phyloP scores from a whole-genome alignment of 1,139 yeast species.

The Suhomyces chickasaworum region DNA sequence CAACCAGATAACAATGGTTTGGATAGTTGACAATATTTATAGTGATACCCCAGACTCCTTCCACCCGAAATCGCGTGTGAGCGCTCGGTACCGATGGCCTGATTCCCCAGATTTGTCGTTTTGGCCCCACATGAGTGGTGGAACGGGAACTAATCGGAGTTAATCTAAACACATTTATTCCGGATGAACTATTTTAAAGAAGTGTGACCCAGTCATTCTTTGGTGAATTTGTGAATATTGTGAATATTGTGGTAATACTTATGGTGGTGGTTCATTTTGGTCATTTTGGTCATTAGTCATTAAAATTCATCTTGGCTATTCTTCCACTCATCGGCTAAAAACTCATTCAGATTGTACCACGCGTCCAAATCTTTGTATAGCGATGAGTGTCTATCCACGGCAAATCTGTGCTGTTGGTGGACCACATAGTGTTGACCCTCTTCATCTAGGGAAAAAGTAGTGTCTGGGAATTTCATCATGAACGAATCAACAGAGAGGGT shows the following conservation, averaged over 20 bases:
- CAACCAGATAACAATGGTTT: background rate
- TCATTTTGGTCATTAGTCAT: too few species aligned
- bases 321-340: conserved; percentile 1
- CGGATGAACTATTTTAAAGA: too few species aligned
- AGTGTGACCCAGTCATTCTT: too few species aligned
- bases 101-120: background rate
- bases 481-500: conserved; percentile 7
- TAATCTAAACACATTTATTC: background rate
- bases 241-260: too few species aligned
- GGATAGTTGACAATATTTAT: too few species aligned
- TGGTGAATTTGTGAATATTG: too few species aligned
- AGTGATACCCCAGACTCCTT: conserved; percentile 5
- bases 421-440: conserved; percentile 11
- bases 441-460: conserved; percentile 11
- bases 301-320: too few species aligned
- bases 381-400: conserved; percentile 8
- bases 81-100: background rate
- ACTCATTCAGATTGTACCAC: conserved; percentile 11
- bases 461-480: conserved; percentile 9
- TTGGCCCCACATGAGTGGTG: background rate
- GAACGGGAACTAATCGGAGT: background rate
- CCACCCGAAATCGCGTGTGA: conserved; percentile 1
- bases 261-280: too few species aligned
- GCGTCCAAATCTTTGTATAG: conserved; percentile 11
- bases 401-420: conserved; percentile 1